Percentiles rank a stretch among this genome's conserved stretches.
Evolutionary conservation across 2,329 filamentous ascomycete species (phyloP).

Genomic region (Pestalotiopsis fici): DNA sequence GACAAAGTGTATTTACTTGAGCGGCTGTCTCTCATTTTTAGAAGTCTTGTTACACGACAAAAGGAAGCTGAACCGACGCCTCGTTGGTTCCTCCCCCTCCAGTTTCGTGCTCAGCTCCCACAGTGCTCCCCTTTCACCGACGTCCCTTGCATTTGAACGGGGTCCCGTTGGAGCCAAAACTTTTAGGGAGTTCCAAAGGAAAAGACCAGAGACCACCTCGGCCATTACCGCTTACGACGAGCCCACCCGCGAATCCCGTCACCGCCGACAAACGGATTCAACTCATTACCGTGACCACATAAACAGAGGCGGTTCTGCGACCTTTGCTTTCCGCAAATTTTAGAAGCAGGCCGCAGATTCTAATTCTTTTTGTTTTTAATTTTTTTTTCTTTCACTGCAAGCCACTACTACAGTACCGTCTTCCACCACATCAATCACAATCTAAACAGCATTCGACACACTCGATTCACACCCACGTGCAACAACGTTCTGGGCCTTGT

Average conservation of each 20-base stretch:
- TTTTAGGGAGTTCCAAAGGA: not conserved
- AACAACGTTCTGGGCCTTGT: not conserved
- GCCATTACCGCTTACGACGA: not conserved
- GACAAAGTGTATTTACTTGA: not conserved
- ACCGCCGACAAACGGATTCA: not conserved
- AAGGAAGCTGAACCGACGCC: not conserved
- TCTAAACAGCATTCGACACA: not conserved
- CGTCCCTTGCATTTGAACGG: slow-evolving; percentile 9
- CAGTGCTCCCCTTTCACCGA: not conserved
- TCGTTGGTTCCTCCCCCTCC: not conserved
- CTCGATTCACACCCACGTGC: not conserved
- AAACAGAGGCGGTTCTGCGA: not conserved
- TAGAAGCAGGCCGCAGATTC: not conserved
- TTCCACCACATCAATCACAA: not conserved
- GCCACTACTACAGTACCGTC: not conserved
- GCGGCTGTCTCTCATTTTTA: not conserved
- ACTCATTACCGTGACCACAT: not conserved
- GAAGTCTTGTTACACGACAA: not conserved
- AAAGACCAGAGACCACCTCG: not conserved
- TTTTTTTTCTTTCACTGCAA: not conserved
- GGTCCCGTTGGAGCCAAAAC: slow-evolving; percentile 7
- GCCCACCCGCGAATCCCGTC: not conserved
- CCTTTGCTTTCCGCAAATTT: not conserved
- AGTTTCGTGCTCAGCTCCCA: not conserved
- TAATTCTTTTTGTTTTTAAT: not conserved